These are phyloP conservation scores for Leucoagaricus sp. DNA, from an alignment of 1,284 basidiomycete species.

Conservation along the genomic window DNA sequence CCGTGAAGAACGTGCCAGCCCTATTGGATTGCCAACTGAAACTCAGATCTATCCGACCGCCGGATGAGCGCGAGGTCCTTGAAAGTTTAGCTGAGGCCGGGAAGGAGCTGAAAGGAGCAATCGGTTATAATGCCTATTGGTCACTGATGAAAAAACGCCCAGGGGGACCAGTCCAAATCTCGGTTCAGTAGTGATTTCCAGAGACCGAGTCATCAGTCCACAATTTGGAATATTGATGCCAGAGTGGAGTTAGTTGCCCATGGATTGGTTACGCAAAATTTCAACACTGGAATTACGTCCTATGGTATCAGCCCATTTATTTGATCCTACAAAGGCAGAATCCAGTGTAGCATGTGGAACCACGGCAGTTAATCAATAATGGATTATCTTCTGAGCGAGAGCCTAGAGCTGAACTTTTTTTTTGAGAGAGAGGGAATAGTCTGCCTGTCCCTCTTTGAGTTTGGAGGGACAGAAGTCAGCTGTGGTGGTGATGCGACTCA, in stretches of 20 bases:
- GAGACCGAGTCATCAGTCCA: too few species aligned
- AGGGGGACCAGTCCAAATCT: background rate
- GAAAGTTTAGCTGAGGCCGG: background rate
- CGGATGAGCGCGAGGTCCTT: background rate
- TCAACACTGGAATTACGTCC: constrained; percentile 11
- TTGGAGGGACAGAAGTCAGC: too few species aligned
- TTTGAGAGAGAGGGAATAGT: too few species aligned
- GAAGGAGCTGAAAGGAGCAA: background rate
- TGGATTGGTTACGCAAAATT: background rate
- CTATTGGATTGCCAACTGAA: constrained; percentile 4
- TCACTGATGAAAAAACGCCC: constrained; percentile 3
- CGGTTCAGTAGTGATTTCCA: background rate
- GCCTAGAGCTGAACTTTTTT: too few species aligned
- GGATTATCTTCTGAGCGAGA: background rate
- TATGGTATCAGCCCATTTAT: background rate
- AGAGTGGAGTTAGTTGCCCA: background rate
- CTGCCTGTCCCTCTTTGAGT: too few species aligned
- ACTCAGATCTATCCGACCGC: constrained; percentile 1
- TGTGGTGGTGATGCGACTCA: too few species aligned
- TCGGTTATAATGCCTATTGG: background rate
- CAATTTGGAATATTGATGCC: background rate
- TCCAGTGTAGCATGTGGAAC: background rate
- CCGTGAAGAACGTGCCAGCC: constrained; percentile 1
- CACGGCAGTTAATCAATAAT: background rate
- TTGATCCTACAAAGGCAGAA: constrained; percentile 1